Evolutionary conservation across 2,329 filamentous ascomycete genomes (phyloP), one percentile per base, ranked within the genome.

Genomic region (Ophiostoma sp.): DNA sequence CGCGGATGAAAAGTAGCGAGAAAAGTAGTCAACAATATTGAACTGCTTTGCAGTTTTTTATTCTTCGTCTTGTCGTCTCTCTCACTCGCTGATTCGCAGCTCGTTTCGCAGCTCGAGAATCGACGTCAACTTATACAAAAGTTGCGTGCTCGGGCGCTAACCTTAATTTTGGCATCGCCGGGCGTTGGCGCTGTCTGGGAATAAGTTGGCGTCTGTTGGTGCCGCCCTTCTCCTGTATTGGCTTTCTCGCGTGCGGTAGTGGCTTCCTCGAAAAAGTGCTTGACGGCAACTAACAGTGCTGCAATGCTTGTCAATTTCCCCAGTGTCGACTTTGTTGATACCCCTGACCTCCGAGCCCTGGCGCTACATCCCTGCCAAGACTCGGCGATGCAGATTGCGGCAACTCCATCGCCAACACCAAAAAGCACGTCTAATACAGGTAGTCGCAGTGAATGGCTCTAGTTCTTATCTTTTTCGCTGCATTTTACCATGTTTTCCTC

Each of bases 141-240:
- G 69, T 71, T 39, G 55, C 69, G 69, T 71, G 69, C 55, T 71
- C 17, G 25, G 25, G 22, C 69, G 69, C 69, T 71, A 71, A n/a
- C 55, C 22, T 33, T 31, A 7, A 11, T 36, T 36, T n/a, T 36
- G 19, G 57, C 33, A 63, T 39, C 59, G 59, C 59, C 59, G 59
- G 15, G 19, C 7, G 48, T 52, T 52, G 48, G 48, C 39, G 39
- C 39, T 42, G 11, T 42, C 3, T 42, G 11, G 15, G 39, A 42
- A 12, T 42, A 9, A 12, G 39, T 12, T 42, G 39, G 39, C 39
- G 39, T 9, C 6, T 9, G 11, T 12, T 42, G 11, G 9, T 12
- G 15, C 3, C 9, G 15, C 9, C 39, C 39, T 42, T 42, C 39
- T 42, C 39, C 39, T 2, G 39, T 4, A 19, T 48, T 6, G 3